A percentile compares a stretch with the other conserved stretches of the same genome.
These are phyloP conservation scores for Ricinus communis DNA, from an alignment of 345 rosid genomes.

Conservation along the genomic window DNA sequence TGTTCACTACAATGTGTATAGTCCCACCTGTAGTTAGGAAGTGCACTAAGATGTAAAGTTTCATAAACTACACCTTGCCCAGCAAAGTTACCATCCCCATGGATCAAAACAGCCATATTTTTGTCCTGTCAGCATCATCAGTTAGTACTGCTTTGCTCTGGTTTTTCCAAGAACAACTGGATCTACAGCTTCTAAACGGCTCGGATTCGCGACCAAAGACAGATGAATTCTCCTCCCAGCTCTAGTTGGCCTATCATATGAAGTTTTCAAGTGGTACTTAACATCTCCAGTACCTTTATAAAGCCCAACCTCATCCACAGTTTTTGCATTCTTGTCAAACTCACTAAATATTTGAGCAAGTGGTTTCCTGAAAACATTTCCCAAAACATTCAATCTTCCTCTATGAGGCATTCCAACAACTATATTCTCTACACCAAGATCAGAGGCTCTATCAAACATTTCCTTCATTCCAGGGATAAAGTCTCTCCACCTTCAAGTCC, in stretches of 20 bases:
- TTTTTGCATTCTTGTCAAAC: conserved; percentile 69
- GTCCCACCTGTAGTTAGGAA: conserved; percentile 89
- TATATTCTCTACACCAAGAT: conserved; percentile 83
- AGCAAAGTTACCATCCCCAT: conserved; percentile 91
- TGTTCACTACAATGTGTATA: conserved; percentile 80
- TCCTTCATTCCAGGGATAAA: conserved; percentile 90
- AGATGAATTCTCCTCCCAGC: conserved; percentile 83
- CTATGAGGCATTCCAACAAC: conserved; percentile 83
- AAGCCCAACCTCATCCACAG: conserved; percentile 71
- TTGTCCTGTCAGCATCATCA: conserved; percentile 60
- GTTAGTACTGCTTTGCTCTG: conserved; percentile 79
- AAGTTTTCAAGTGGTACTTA: conserved; percentile 80
- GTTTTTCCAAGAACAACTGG: conserved; percentile 84
- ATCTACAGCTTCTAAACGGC: conserved; percentile 88
- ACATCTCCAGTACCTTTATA: conserved; percentile 88
- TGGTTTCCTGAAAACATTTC: conserved; percentile 81
- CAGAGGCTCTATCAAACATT: conserved; percentile 76
- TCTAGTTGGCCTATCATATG: conserved; percentile 84
- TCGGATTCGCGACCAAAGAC: conserved; percentile 82
- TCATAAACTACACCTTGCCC: conserved; percentile 90
- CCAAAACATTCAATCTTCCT: conserved; percentile 75
- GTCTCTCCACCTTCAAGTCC: conserved; percentile 93
- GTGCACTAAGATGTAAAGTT: conserved; percentile 84
- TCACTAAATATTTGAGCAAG: conserved; percentile 78
- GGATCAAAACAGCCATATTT: conserved; percentile 78